Percentiles rank a stretch among this genome's conserved stretches.
Evolutionary conservation across 306 rosid genomes (phyloP).

Genomic region (Prunus mira): DNA sequence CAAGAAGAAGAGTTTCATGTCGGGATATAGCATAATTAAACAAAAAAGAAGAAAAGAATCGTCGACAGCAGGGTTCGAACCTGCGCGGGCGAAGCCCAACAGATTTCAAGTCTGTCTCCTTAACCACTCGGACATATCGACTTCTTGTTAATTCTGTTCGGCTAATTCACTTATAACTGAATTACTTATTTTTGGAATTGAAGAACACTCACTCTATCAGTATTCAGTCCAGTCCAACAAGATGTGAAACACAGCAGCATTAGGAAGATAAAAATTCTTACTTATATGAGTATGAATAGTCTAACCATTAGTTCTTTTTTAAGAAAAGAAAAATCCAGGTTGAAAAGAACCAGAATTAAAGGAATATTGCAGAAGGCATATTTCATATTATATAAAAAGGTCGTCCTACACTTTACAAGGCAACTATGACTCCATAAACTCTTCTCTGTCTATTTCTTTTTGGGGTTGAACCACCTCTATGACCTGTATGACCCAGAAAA

Average conservation of each 20-base stretch:
- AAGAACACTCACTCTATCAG: no score
- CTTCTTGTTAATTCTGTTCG: rapidly evolving
- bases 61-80: slow-evolving; percentile 81
- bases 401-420: slow-evolving; percentile 3
- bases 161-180: rapidly evolving
- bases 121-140: slow-evolving; percentile 80
- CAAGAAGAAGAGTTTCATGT: background rate
- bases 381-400: background rate
- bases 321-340: background rate
- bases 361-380: background rate
- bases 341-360: background rate
- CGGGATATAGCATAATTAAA: background rate
- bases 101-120: slow-evolving; percentile 83
- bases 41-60: background rate
- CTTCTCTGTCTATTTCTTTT: slow-evolving; percentile 10
- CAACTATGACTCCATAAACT: background rate
- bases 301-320: no score
- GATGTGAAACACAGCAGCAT: no score
- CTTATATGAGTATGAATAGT: no score
- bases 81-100: slow-evolving; percentile 78
- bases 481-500: background rate
- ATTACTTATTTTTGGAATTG: no score
- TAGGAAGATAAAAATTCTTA: no score
- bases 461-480: background rate
- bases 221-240: no score